Base-by-base conservation (phyloP, 495 filamentous ascomycete species). In the Trichoderma orchidacearum region DNA sequence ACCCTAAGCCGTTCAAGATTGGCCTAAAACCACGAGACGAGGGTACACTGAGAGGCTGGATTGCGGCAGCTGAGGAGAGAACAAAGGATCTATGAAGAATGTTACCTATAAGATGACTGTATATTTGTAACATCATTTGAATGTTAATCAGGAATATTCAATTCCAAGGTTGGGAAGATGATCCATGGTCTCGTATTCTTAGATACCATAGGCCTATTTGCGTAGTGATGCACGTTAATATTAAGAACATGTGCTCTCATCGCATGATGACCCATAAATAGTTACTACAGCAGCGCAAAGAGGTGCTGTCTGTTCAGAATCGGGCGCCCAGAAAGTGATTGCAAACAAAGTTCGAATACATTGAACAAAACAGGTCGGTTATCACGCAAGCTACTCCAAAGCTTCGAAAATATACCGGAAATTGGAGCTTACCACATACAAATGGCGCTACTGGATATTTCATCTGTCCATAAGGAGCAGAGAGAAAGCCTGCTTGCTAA, bases 1-100 rank as follows among this genome's bases (percentile, higher is more conserved):
- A 87, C 64, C 83, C 84, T 7, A 85, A 85, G 74, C 75, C 77
- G n/a, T 87, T 87, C 65, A 83, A 83, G 68, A 70, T 77, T 17
- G 72, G 77, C 2, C 75, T 83, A 56, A 67, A 63, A 32, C 63
- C 72, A n/a, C 68, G 80, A 25, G 71, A 82, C 63, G 59, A 68
- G 29, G 62, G 45, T 59, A 66, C 57, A 56, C 51, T 80, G 59
- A 63, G 74, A 63, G 55, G 66, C 52, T 83, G 79, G 79, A 79
- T 81, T 58, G 63, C 45, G 15, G 75, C 76, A 63, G 80, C 79
- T 62, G 75, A 85, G 58, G 73, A 78, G 64, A 72, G 79, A 63
- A 85, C 80, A 30, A 77, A 70, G 66, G 70, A 80, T 64, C 61
- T 83, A 30, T 79, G n/a, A 53, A 11, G 32, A n/a, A 12, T 23